Percentiles rank a stretch among this genome's conserved stretches.
Conservation (phyloP, 2,329 filamentous ascomycete species). For the Immersiporthe knoxdaviesiana region DNA sequence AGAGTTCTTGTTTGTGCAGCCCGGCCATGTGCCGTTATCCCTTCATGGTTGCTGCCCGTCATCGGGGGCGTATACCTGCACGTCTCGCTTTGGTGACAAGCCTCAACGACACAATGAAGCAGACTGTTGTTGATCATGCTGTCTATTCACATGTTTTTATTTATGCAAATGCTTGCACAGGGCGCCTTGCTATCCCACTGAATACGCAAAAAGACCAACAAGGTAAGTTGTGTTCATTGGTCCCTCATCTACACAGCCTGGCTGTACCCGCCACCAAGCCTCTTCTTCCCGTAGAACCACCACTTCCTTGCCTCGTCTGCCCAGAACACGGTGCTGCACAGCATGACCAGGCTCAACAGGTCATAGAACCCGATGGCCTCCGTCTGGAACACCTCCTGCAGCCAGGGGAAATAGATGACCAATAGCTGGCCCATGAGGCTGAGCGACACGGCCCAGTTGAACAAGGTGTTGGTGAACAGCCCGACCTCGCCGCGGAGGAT, state of each 20-base stretch:
- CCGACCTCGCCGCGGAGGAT: constrained; percentile 84
- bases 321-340: constrained; percentile 94
- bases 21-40: neutral
- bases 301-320: constrained; percentile 90
- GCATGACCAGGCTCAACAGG: constrained; percentile 68
- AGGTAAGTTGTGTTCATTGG: neutral
- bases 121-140: neutral
- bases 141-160: constrained; percentile 23
- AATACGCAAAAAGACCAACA: neutral
- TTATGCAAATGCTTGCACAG: constrained; percentile 24
- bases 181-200: constrained; percentile 15
- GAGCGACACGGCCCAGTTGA: constrained; percentile 92
- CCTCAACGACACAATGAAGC: neutral
- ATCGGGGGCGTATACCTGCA: neutral
- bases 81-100: neutral
- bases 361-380: constrained; percentile 79
- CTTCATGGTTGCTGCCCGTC: neutral
- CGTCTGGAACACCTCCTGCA: constrained; percentile 95
- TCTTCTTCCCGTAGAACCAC: constrained; percentile 62
- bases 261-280: constrained; percentile 65
- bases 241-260: constrained; percentile 59
- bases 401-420: constrained; percentile 92
- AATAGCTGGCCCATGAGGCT: constrained; percentile 83
- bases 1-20: neutral
- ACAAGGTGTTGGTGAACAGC: constrained; percentile 85